Evolutionary conservation across 352 stramenopile genomes (phyloP).

Genomic region (Phytophthora lateralis): DNA sequence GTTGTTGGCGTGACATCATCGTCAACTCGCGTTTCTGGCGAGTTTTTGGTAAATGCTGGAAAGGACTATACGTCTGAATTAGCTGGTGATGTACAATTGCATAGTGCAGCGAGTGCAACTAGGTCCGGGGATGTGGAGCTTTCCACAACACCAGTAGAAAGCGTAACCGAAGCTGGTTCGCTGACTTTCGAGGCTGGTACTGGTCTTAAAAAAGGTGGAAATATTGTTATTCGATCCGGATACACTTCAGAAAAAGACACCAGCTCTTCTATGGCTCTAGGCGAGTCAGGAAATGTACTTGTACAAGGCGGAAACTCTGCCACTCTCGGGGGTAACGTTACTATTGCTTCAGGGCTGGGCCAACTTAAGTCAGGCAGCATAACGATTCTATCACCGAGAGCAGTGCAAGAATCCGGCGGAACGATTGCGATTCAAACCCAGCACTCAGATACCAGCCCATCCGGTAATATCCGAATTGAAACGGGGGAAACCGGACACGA

Average conservation of each 20-base stretch:
- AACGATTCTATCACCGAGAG: constrained; percentile 26
- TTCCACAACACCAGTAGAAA: constrained; percentile 23
- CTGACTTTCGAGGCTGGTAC: constrained; percentile 25
- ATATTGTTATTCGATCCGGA: constrained; percentile 25
- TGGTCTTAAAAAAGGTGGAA: constrained; percentile 27
- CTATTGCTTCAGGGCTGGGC: constrained; percentile 22
- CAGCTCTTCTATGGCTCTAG: constrained; percentile 10
- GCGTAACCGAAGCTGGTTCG: constrained; percentile 22
- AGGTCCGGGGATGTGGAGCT: constrained; percentile 33
- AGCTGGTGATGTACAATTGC: constrained; percentile 29
- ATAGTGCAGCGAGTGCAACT: constrained; percentile 17
- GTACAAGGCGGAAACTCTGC: constrained; percentile 27
- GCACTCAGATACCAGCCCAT: constrained; percentile 15
- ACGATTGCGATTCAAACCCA: constrained; percentile 27
- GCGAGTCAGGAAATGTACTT: constrained; percentile 26
- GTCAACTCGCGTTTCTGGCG: constrained; percentile 31
- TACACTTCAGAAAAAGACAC: constrained; percentile 8
- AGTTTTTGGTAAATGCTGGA: constrained; percentile 33
- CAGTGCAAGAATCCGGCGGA: constrained; percentile 14
- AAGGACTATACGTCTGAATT: constrained; percentile 5
- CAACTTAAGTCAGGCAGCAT: constrained; percentile 23
- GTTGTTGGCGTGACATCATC: constrained; percentile 25
- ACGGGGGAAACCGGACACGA: constrained; percentile 16
- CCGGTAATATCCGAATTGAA: constrained; percentile 23
- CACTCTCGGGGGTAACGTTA: constrained; percentile 26